A percentile compares a stretch with the other conserved stretches of the same genome.
These are phyloP conservation scores for Allium fistulosum DNA, from an alignment of 106 monocot species.

Conservation along the genomic window DNA sequence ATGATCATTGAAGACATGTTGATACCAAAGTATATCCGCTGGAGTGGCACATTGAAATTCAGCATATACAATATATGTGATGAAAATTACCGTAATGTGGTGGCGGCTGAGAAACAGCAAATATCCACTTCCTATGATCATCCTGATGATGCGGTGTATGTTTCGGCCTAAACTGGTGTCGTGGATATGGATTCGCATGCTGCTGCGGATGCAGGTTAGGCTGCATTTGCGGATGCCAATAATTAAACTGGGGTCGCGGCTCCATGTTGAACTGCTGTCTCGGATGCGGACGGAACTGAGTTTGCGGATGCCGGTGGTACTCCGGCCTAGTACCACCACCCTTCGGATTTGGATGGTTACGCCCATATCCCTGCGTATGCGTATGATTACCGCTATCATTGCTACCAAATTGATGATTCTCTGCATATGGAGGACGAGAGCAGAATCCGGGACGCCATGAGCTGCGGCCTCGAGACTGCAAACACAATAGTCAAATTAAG, in stretches of 20 bases:
- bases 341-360: constrained; percentile 1
- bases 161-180: constrained; percentile 1
- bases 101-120: constrained; percentile 27
- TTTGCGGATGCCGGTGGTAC: not conserved
- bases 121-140: constrained; percentile 47
- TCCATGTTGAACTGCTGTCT: constrained; percentile 9
- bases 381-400: constrained; percentile 24
- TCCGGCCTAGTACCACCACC: not conserved
- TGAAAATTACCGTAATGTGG: constrained; percentile 38
- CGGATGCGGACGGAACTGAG: constrained; percentile 7
- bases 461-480: constrained; percentile 12
- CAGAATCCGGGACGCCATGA: constrained; percentile 30
- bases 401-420: not conserved
- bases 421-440: constrained; percentile 6
- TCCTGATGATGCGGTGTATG: constrained; percentile 21
- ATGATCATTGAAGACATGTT: too few species aligned
- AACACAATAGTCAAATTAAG: not conserved
- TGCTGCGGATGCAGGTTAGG: constrained; percentile 3
- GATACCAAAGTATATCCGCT: too few species aligned
- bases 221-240: constrained; percentile 31
- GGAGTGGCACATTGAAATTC: too few species aligned
- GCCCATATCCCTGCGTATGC: constrained; percentile 5
- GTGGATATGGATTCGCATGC: constrained; percentile 4
- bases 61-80: too few species aligned
- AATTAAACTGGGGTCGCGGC: constrained; percentile 10